phyloP scores from a whole-genome alignment of 495 filamentous ascomycete genomes.

The Daldinia caldariorum region DNA sequence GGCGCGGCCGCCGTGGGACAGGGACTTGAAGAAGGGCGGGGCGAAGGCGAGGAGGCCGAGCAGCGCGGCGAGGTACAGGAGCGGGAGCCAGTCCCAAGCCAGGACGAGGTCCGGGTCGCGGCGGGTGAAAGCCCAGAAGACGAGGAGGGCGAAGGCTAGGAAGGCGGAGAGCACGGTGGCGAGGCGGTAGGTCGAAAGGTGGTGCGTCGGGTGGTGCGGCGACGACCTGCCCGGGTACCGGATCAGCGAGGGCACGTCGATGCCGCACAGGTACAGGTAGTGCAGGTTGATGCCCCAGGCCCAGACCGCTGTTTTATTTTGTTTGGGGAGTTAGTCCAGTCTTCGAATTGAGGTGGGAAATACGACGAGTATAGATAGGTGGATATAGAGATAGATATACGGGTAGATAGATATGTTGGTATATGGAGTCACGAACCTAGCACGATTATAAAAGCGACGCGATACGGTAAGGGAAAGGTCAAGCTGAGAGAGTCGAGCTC shows the following conservation, averaged over 20 bases:
- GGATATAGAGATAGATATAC: no score
- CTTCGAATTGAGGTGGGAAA: neutral
- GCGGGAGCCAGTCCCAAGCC: conserved; percentile 80
- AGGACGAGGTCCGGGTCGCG: conserved; percentile 72
- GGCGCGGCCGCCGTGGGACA: conserved; percentile 76
- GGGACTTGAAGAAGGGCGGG: conserved; percentile 53
- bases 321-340: conserved; percentile 16
- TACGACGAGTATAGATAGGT: neutral
- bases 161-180: conserved; percentile 78
- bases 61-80: conserved; percentile 78
- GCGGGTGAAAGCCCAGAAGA: conserved; percentile 85
- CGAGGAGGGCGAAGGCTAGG: conserved; percentile 71
- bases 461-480: conserved; percentile 84
- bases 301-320: conserved; percentile 79
- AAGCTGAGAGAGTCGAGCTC: conserved; percentile 86
- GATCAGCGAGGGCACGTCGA: conserved; percentile 83
- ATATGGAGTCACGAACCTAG: conserved; percentile 66
- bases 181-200: conserved; percentile 83
- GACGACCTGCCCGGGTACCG: conserved; percentile 77
- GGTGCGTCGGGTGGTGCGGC: conserved; percentile 72
- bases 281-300: conserved; percentile 90
- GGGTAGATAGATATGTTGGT: no score
- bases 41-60: conserved; percentile 76
- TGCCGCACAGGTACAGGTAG: conserved; percentile 74
- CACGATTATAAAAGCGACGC: conserved; percentile 80